A percentile compares a stretch with the other conserved stretches of the same genome.
These are phyloP conservation scores for Blastocladiella emersonii DNA, from an alignment of 371 early-diverging fungal species.

Conservation along the genomic window DNA sequence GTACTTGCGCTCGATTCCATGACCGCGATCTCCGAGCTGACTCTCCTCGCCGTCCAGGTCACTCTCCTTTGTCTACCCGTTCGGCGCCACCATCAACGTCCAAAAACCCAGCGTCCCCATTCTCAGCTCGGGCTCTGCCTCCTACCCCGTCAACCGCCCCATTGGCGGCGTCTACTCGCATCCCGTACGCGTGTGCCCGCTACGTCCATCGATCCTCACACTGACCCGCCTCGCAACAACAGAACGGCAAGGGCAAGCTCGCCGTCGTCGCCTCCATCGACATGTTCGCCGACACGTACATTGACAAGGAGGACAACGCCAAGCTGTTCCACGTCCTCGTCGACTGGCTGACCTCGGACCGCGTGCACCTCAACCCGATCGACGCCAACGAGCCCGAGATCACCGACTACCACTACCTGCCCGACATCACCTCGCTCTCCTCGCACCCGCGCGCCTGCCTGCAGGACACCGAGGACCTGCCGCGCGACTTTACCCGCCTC, in stretches of 20 bases:
- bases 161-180: constrained; percentile 26
- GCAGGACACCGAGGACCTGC: constrained; percentile 40
- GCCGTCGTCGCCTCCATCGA: constrained; percentile 29
- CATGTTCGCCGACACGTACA: constrained; percentile 36
- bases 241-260: constrained; percentile 28
- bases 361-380: constrained; percentile 28
- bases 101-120: constrained; percentile 43
- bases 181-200: constrained; percentile 13
- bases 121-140: constrained; percentile 32
- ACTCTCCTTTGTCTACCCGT: constrained; percentile 37
- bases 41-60: too few species aligned
- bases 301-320: constrained; percentile 41
- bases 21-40: too few species aligned
- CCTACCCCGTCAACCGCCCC: constrained; percentile 37
- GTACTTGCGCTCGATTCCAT: too few species aligned
- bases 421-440: constrained; percentile 26
- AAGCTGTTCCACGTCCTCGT: constrained; percentile 33
- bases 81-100: constrained; percentile 36
- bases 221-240: neutral
- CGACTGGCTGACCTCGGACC: constrained; percentile 26
- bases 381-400: constrained; percentile 44
- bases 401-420: constrained; percentile 38
- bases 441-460: constrained; percentile 27
- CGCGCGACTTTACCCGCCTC: constrained; percentile 32
- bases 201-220: neutral